These are phyloP conservation scores for Saturnispora sanitii DNA, from an alignment of 805 yeast species.

Conservation along the genomic window DNA sequence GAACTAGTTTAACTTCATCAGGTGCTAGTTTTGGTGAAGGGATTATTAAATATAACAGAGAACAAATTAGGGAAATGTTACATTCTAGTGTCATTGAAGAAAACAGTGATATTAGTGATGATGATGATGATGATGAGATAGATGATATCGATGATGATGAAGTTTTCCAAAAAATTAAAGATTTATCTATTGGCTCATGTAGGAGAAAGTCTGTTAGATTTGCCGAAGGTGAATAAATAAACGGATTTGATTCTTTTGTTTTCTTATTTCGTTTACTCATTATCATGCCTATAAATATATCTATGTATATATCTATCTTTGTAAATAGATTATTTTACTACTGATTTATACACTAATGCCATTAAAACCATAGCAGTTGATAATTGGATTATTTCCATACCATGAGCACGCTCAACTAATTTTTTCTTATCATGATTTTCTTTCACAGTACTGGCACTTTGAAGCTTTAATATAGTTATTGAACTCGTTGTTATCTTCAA, in stretches of 20 bases:
- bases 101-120: constrained; percentile 9
- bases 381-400: background rate
- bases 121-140: constrained; percentile 6
- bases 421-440: background rate
- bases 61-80: constrained; percentile 27
- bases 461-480: constrained; percentile 12
- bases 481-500: constrained; percentile 13
- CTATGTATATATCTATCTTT: too few relatives aligned
- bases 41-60: constrained; percentile 26
- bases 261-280: too few relatives aligned
- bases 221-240: background rate
- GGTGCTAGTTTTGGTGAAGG: constrained; percentile 30
- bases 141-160: constrained; percentile 6
- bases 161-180: constrained; percentile 5
- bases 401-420: background rate
- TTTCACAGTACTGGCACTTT: constrained; percentile 6
- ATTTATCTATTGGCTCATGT: background rate
- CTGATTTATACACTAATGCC: constrained; percentile 4
- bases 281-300: too few relatives aligned
- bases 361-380: constrained; percentile 3
- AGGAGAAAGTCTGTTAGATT: constrained; percentile 24
- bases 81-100: constrained; percentile 14
- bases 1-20: constrained; percentile 27
- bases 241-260: too few relatives aligned
- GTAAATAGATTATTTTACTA: background rate